Evolutionary conservation across 345 rosid genomes (phyloP).

Genomic region (Rubroshorea leprosula): DNA sequence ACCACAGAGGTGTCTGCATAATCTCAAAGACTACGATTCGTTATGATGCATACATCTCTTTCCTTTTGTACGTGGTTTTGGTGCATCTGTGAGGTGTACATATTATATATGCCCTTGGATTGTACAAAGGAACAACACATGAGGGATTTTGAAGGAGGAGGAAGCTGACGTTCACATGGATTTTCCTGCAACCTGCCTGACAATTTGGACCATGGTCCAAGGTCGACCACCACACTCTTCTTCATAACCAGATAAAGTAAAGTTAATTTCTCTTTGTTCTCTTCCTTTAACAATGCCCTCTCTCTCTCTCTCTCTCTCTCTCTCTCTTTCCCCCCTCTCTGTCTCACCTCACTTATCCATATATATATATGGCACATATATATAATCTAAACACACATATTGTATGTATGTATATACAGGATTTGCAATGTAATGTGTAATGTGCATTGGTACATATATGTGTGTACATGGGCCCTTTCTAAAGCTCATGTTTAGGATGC

Average conservation of each 20-base stretch:
- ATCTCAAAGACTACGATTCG: neutral
- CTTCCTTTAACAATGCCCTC: neutral
- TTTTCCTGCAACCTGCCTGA: constrained; percentile 21
- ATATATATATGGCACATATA: too few relatives aligned
- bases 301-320: neutral
- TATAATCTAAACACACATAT: too few relatives aligned
- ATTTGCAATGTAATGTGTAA: too few relatives aligned
- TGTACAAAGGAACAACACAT: neutral
- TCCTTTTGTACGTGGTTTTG: neutral
- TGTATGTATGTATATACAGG: too few relatives aligned
- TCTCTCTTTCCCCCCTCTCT: too few relatives aligned
- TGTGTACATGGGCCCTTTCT: too few relatives aligned
- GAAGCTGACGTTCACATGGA: constrained; percentile 31
- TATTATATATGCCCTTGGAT: neutral
- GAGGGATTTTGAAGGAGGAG: constrained; percentile 5
- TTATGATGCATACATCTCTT: neutral
- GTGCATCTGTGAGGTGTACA: neutral
- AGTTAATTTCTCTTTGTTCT: constrained; percentile 9
- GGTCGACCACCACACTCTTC: too few relatives aligned
- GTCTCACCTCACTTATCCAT: too few relatives aligned
- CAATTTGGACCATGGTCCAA: constrained; percentile 25
- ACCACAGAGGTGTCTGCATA: too few relatives aligned
- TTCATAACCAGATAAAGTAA: constrained; percentile 22
- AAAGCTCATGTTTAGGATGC: too few relatives aligned
- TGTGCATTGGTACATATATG: too few relatives aligned